These are phyloP conservation scores for Phaffia rhodozyma DNA, from an alignment of 1,284 basidiomycete genomes.

Conservation along the genomic window DNA sequence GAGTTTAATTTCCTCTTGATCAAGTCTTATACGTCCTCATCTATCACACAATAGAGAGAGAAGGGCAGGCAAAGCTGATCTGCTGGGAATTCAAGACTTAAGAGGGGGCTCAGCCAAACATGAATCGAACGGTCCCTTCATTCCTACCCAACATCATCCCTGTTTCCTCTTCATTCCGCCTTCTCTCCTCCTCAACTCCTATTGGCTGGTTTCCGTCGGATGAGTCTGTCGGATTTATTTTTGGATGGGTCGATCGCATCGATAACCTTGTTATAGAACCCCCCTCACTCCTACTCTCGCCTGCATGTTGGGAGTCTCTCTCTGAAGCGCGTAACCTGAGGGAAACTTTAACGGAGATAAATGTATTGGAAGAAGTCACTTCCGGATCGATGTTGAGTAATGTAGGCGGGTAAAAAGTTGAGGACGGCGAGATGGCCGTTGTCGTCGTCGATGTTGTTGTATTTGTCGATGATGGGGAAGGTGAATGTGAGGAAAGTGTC, in stretches of 20 bases:
- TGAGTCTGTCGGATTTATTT: not conserved
- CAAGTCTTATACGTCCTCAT: no score
- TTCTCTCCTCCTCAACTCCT: not conserved
- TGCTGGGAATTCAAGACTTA: no score
- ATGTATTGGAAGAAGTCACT: slow-evolving; percentile 2
- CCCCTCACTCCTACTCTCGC: not conserved
- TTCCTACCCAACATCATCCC: not conserved
- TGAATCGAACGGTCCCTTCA: not conserved
- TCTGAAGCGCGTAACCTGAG: not conserved
- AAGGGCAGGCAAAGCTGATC: no score
- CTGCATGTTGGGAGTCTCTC: not conserved
- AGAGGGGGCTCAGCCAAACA: not conserved
- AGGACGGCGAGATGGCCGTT: not conserved
- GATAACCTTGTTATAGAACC: not conserved
- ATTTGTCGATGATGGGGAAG: not conserved
- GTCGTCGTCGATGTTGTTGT: not conserved
- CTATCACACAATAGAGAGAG: no score
- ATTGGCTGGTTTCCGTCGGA: not conserved
- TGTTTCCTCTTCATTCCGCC: not conserved
- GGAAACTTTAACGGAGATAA: slow-evolving; percentile 14
- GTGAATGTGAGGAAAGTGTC: not conserved
- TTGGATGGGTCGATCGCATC: not conserved
- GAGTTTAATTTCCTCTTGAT: no score
- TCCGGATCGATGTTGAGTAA: not conserved
- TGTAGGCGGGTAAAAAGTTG: not conserved